Percentiles rank a stretch among this genome's conserved stretches.
phyloP scores from a whole-genome alignment of 345 rosid genomes.

The Noccaea bulbosa region DNA sequence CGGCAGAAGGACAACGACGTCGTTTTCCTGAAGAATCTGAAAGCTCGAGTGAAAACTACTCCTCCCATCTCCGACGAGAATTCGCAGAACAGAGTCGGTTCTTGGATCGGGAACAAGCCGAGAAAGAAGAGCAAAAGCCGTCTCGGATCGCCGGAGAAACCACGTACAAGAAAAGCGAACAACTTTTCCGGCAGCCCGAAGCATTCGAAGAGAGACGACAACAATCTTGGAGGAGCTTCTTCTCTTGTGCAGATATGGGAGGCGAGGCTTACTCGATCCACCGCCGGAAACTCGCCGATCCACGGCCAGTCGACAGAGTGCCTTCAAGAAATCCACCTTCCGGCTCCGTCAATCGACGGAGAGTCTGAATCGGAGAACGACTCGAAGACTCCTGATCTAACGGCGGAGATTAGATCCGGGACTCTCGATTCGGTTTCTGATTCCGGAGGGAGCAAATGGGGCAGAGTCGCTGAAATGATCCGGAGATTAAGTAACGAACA shows the following conservation, averaged over 20 bases:
- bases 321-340: constrained; percentile 26
- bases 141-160: constrained; percentile 37
- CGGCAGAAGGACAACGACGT: constrained; percentile 24
- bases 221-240: constrained; percentile 58
- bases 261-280: constrained; percentile 60
- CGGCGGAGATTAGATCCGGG: constrained; percentile 32
- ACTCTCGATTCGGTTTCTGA: constrained; percentile 23
- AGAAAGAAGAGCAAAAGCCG: constrained; percentile 28
- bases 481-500: constrained; percentile 38
- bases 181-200: constrained; percentile 10
- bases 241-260: constrained; percentile 98
- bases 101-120: constrained; percentile 24
- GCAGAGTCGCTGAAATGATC: constrained; percentile 68
- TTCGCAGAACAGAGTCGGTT: constrained; percentile 11
- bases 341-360: constrained; percentile 30
- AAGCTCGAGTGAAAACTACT: constrained; percentile 46
- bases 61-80: constrained; percentile 43
- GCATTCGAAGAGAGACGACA: constrained; percentile 15
- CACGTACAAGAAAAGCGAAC: not conserved
- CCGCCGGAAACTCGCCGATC: constrained; percentile 35
- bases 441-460: constrained; percentile 53
- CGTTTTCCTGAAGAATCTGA: constrained; percentile 54
- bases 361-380: constrained; percentile 41
- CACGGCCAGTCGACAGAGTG: constrained; percentile 19
- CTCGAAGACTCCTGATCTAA: constrained; percentile 6